Base-by-base conservation (phyloP, 1,284 basidiomycete genomes). In the Pseudozyma tsukubaensis region DNA sequence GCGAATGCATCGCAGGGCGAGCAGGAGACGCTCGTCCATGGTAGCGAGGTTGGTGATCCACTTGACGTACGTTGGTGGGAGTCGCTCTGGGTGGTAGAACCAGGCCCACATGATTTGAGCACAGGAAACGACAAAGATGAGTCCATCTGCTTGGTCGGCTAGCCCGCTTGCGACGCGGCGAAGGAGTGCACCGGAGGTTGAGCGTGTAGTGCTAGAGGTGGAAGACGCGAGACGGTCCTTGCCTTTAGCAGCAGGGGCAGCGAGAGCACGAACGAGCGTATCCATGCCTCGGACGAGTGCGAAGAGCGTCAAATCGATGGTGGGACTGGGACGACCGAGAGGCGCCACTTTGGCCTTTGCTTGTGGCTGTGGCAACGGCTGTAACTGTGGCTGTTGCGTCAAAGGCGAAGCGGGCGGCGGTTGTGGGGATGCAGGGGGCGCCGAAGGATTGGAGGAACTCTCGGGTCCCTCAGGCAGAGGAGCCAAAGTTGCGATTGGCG, bases 241-340 rank as follows among this genome's bases (percentile, higher is more conserved):
- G 48, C 54, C 34, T 7, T 48, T 42, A 10, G 66, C 19, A 8
- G 59, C 43, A 24, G 61, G 48, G 3, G 55, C 60, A 13, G 60
- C 59, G 10, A 77, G 56, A 3, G 70, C 76, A 21, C 83, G 76
- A 12, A 83, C 69, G 37, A 81, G 55, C 3, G 81, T 83, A 66
- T 85, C 83, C 49, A 84, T 59, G 0, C 83, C 85, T 16, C 85
- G 78, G 2, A 86, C 85, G 40, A 85, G 75, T 7, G 85, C 72
- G 51, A 86, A 85, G 36, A 86, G 80, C 6, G 85, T 85, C 19
- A 86, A 63, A 59, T 85, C 85, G 57, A 86, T 81, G 2, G 85
- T 86, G 0, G 84, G 80, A 13, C 78, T 81, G 11, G 78, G 74
- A 42, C 57, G 50, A 9, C 74, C 77, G 0, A 77, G 50, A 2